A percentile compares a stretch with the other conserved stretches of the same genome.
These are phyloP conservation scores for Dianthus caryophyllus DNA, from an alignment of 148 eudicot species.

Conservation along the genomic window DNA sequence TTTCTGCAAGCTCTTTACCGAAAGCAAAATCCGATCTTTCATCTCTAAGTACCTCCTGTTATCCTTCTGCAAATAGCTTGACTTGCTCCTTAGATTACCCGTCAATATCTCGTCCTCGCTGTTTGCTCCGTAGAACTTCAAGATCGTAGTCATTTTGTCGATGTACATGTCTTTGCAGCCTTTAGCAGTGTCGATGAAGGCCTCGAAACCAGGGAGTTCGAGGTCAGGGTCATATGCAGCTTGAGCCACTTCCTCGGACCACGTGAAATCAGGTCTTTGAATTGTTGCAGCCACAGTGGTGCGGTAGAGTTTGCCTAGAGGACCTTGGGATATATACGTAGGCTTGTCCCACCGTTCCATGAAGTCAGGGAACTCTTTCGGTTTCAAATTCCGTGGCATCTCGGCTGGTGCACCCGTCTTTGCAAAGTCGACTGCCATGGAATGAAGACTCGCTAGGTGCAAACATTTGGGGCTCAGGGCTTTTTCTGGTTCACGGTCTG, in stretches of 20 bases:
- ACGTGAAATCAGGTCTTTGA: conserved; percentile 24
- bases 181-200: conserved; percentile 48
- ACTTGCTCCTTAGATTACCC: conserved; percentile 56
- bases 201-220: conserved; percentile 53
- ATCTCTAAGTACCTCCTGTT: conserved; percentile 70
- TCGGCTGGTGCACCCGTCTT: conserved; percentile 94
- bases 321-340: conserved; percentile 60
- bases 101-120: conserved; percentile 76
- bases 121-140: conserved; percentile 65
- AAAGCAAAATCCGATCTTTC: conserved; percentile 67
- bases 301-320: conserved; percentile 78
- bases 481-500: conserved; percentile 83
- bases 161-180: conserved; percentile 63
- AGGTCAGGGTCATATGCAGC: conserved; percentile 67
- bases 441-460: conserved; percentile 73
- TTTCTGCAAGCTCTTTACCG: conserved; percentile 56
- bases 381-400: conserved; percentile 72
- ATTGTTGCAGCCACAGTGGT: conserved; percentile 37
- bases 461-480: conserved; percentile 77
- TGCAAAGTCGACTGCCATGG: conserved; percentile 99
- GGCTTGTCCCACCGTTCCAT: conserved; percentile 83
- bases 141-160: conserved; percentile 53
- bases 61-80: conserved; percentile 56
- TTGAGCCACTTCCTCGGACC: conserved; percentile 37
- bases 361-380: conserved; percentile 85